A percentile compares a stretch with the other conserved stretches of the same genome.
Evolutionary conservation across 1,284 basidiomycete species (phyloP).

Genomic region (Vanrija pseudolonga): DNA sequence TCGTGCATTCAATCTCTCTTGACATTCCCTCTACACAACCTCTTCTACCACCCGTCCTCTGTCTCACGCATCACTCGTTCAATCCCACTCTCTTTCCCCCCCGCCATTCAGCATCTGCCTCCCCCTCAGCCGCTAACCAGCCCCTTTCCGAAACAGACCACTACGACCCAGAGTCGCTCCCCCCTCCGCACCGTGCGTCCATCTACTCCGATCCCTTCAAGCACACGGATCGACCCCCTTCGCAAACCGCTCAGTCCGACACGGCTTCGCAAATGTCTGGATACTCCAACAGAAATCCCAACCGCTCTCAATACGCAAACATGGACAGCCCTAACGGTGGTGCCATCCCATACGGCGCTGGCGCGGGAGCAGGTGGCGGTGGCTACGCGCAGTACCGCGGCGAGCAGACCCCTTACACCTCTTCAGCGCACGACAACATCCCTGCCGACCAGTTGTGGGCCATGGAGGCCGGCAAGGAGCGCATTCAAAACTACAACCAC

Average conservation of each 20-base stretch:
- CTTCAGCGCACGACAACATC: slow-evolving; percentile 4
- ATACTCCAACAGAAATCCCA: neutral
- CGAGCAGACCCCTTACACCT: neutral
- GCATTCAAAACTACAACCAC: neutral
- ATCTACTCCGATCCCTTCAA: slow-evolving; percentile 13
- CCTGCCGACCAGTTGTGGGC: slow-evolving; percentile 17
- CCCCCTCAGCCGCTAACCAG: neutral
- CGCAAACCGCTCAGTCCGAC: neutral
- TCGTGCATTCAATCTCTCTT: neutral
- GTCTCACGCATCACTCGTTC: neutral
- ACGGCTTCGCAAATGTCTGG: slow-evolving; percentile 2
- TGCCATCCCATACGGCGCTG: neutral
- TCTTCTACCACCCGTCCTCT: neutral
- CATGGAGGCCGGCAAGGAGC: slow-evolving; percentile 11
- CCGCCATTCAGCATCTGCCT: neutral
- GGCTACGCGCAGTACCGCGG: slow-evolving; percentile 1
- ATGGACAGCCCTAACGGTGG: slow-evolving; percentile 1
- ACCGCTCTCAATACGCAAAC: neutral
- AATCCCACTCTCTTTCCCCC: neutral
- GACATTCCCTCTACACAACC: neutral
- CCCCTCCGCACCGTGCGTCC: slow-evolving; percentile 6
- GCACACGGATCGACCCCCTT: neutral
- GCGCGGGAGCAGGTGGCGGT: slow-evolving; percentile 1
- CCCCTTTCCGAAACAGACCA: slow-evolving; percentile 4
- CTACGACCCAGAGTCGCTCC: neutral